Evolutionary conservation across 2,329 filamentous ascomycete genomes (phyloP), one percentile per base, ranked within the genome.

Genomic region (Alternaria sp.): DNA sequence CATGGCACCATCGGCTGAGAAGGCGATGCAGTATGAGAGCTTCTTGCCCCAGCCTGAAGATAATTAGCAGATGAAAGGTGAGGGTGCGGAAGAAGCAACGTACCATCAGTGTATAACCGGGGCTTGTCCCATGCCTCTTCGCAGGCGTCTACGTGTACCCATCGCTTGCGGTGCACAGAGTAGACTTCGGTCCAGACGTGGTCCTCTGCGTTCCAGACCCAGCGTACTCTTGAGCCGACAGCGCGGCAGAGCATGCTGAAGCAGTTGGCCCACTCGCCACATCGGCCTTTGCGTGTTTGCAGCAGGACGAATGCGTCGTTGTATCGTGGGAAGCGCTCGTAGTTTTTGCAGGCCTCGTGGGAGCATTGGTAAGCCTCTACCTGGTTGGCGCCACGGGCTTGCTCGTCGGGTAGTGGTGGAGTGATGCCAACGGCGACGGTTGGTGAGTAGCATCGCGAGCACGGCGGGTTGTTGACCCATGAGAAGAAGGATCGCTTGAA

Each of bases 141-240:
- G 75, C 95, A 97, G 32, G 91, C 90, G 79, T 99, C 96, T 45
- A 97, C 93, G 71, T 98, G 95, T n/a, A 98, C 87, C 96, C 96
- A 99, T 77, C 93, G 89, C 79, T 91, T 90, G 76, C 95, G 91
- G 81, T 97, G 93, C 67, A 96, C 92, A 3, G 94, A 97, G 82
- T 97, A 99, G 13, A 98, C 91, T 74, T 98, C 96, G 1, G 94
- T 97, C 96, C 96, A 99, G 25, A 97, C 93, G 76, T 97, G 93
- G 79, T 98, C 96, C 80, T 98, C 96, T 28, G 91, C 91, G 72
- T 98, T 98, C 96, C 96, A 99, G 11, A 99, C 91, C 96, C 96
- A 99, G 74, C 96, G 89, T 23, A 97, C 93, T 65, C 95, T 88
- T 64, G 91, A 92, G 54, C 95, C 95, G 13, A 98, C 89, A 5